These are phyloP conservation scores for Hypoxylon sp. DNA, from an alignment of 2,329 filamentous ascomycete species.

Conservation along the genomic window DNA sequence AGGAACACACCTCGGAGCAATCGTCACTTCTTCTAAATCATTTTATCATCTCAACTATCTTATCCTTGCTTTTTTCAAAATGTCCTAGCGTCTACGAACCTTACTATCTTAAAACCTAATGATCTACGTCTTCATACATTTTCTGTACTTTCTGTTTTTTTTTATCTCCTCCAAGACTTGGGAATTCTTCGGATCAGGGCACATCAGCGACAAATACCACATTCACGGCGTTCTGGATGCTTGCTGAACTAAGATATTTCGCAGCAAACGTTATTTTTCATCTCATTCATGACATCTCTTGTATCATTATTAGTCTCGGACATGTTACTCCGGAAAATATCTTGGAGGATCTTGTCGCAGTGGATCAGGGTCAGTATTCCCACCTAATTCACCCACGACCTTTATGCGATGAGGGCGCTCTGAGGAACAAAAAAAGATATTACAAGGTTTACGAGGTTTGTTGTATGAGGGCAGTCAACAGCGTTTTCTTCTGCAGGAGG, in stretches of 20 bases:
- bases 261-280: constrained; percentile 13
- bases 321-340: constrained; percentile 3
- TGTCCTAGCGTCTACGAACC: constrained; percentile 23
- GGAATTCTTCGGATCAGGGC: constrained; percentile 34
- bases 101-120: constrained; percentile 46
- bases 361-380: not conserved
- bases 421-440: constrained; percentile 26
- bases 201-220: constrained; percentile 48
- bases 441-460: constrained; percentile 6
- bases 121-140: constrained; percentile 48
- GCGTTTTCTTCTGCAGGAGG: constrained; percentile 12
- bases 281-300: constrained; percentile 33
- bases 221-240: constrained; percentile 45
- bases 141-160: constrained; percentile 24
- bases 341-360: constrained; percentile 5
- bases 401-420: constrained; percentile 2
- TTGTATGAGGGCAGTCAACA: constrained; percentile 20
- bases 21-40: constrained; percentile 55
- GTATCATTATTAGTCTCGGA: constrained; percentile 44
- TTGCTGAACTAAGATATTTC: constrained; percentile 8
- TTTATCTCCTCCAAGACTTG: constrained; percentile 32
- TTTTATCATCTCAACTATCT: constrained; percentile 19
- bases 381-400: not conserved
- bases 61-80: constrained; percentile 22
- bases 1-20: constrained; percentile 65